Evolutionary conservation across 306 rosid species (phyloP).

Genomic region (Trichosanthes truncata): DNA sequence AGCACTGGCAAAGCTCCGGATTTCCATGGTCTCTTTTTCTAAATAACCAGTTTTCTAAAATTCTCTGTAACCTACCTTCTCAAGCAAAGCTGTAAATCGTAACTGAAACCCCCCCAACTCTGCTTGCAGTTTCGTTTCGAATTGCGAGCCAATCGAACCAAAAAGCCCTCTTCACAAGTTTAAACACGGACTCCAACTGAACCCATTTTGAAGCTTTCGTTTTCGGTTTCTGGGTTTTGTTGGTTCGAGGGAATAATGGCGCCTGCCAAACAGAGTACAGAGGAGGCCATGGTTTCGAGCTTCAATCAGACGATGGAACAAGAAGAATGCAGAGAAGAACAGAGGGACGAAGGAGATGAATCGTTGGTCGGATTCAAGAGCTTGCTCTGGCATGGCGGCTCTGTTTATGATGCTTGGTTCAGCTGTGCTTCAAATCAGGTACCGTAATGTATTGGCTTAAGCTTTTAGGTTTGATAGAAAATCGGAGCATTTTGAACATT

Average conservation of each 20-base stretch:
- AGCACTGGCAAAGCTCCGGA: constrained; percentile 13
- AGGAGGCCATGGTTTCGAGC: constrained; percentile 45
- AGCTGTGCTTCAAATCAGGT: constrained; percentile 35
- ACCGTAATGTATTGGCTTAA: not conserved
- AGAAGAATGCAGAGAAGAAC: constrained; percentile 30
- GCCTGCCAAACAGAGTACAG: constrained; percentile 34
- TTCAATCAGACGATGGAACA: constrained; percentile 13
- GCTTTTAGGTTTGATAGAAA: not conserved
- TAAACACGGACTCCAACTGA: not conserved
- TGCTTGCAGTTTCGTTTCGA: constrained; percentile 5
- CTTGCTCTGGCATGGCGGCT: constrained; percentile 60
- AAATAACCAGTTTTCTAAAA: not conserved
- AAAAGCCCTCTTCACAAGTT: not conserved
- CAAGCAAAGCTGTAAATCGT: constrained; percentile 1
- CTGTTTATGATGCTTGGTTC: constrained; percentile 52
- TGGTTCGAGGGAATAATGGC: not conserved
- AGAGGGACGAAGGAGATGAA: constrained; percentile 11
- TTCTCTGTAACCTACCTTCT: constrained; percentile 1
- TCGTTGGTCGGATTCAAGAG: constrained; percentile 22
- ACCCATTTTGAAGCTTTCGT: not conserved
- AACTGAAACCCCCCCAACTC: constrained; percentile 9
- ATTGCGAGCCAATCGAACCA: constrained; percentile 7
- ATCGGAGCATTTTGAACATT: no score
- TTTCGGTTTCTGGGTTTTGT: not conserved
- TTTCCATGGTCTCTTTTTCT: not conserved